Evolutionary conservation across 306 rosid genomes (phyloP), one percentile per base, ranked within the genome.

Genomic region (Cucumis cinereus): DNA sequence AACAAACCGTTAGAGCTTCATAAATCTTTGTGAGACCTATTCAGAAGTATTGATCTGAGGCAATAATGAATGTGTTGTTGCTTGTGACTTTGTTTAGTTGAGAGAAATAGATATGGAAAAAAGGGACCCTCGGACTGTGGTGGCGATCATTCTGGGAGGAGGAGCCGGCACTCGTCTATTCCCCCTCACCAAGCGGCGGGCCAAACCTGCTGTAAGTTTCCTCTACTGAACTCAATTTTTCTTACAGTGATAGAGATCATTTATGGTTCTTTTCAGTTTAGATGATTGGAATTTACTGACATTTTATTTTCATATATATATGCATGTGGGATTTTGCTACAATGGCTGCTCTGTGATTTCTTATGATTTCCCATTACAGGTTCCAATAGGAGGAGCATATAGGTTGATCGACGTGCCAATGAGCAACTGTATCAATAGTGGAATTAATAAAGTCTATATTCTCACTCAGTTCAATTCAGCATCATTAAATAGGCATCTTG

Each of bases 151-250:
- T 52, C 84, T 94, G 3, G 97, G 98, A 45, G 98, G 97, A 80
- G 97, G 97, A 84, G 97, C 98, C n/a, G 97, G 98, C 19, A 91
- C 98, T 64, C 93, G 98, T 58, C 94, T 94, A 74, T 94, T 90
- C 76, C 98, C 98, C 67, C 93, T 94, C 79, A 94, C 98, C 30
- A 94, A 85, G 83, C 85, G 93, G 13, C 91, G 97, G 8, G 98
- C 98, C 73, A 94, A 94, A 71, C 98, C 98, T 60, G 98, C 97
- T 22, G 98, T 88, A 77, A 82, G 87, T 84, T 58, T 56, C 64
- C 49, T 43, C 41, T 74, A 15, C 76, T 19, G 23, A 77, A 35
- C 23, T 61, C 45, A 35, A 26, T 4, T 19, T 15, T 78, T 69
- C 47, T 24, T 61, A 12, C 3, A 7, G 24, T 4, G 35, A n/a